Conservation (phyloP, 495 filamentous ascomycete species). For the Daldinia bambusicola region DNA sequence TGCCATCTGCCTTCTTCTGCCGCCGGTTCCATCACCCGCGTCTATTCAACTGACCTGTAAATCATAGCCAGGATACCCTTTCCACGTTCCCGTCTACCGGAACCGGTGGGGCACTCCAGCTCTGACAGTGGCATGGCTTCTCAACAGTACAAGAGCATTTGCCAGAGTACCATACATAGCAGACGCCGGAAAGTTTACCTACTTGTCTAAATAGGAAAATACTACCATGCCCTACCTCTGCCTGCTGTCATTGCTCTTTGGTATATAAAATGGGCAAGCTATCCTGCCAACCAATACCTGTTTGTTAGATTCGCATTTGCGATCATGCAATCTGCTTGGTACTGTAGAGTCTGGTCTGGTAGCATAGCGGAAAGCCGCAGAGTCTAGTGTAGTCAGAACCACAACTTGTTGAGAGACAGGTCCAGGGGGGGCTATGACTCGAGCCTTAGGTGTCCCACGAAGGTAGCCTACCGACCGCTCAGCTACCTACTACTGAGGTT, state of each 20-base stretch:
- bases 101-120: conserved; percentile 46
- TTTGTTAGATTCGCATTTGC: conserved; percentile 36
- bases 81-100: conserved; percentile 43
- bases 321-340: conserved; percentile 42
- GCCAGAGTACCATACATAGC: conserved; percentile 11
- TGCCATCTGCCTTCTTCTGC: conserved; percentile 43
- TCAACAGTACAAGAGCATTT: conserved; percentile 4
- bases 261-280: conserved; percentile 2
- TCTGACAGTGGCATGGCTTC: conserved; percentile 25
- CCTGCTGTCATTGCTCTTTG: conserved; percentile 1
- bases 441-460: conserved; percentile 44
- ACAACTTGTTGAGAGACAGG: conserved; percentile 40
- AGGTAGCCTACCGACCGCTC: conserved; percentile 33
- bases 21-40: conserved; percentile 38
- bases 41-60: conserved; percentile 32
- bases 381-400: conserved; percentile 40
- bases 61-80: conserved; percentile 40
- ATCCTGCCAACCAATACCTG: conserved; percentile 29
- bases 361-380: conserved; percentile 43
- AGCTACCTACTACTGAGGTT: conserved; percentile 21
- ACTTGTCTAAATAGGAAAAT: conserved; percentile 4
- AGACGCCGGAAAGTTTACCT: conserved; percentile 15
- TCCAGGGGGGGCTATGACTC: conserved; percentile 46
- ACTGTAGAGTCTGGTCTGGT: conserved; percentile 34
- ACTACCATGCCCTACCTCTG: not conserved